Conservation (phyloP, 345 rosid species). For the Eucalyptus caleyi region DNA sequence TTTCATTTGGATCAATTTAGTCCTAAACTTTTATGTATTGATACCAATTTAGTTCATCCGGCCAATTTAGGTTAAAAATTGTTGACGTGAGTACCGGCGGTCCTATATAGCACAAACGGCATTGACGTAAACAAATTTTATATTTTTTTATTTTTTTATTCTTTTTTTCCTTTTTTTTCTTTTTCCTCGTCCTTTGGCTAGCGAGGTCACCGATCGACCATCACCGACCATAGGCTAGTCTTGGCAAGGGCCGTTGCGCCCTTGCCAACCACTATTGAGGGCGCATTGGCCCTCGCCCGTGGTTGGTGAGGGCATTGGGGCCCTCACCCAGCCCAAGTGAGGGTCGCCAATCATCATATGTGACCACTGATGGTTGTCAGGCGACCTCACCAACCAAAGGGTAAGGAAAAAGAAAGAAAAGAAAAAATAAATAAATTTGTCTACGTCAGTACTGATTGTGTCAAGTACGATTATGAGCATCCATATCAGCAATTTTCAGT, state of each 20-base stretch:
- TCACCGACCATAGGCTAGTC: rapidly evolving
- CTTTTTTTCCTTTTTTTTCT: no score
- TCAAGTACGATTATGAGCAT: no score
- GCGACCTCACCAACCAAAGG: no score
- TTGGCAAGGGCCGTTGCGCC: no score
- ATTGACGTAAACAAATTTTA: no score
- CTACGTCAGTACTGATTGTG: rapidly evolving
- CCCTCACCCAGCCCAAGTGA: rapidly evolving
- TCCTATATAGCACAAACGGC: no score
- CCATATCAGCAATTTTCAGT: no score
- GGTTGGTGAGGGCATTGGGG: no score
- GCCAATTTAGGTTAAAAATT: no score
- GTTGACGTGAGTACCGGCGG: rapidly evolving
- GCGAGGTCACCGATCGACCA: neutral
- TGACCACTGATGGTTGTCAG: rapidly evolving
- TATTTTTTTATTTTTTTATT: rapidly evolving
- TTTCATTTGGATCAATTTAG: rapidly evolving
- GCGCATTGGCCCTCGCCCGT: rapidly evolving
- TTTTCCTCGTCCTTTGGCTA: no score
- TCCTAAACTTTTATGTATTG: rapidly evolving
- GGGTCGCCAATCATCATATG: neutral
- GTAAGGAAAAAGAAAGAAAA: no score
- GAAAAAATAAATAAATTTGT: no score
- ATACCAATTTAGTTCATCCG: rapidly evolving
- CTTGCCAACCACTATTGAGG: rapidly evolving